phyloP scores from a whole-genome alignment of 345 rosid genomes.

The Fremontodendron californicum region DNA sequence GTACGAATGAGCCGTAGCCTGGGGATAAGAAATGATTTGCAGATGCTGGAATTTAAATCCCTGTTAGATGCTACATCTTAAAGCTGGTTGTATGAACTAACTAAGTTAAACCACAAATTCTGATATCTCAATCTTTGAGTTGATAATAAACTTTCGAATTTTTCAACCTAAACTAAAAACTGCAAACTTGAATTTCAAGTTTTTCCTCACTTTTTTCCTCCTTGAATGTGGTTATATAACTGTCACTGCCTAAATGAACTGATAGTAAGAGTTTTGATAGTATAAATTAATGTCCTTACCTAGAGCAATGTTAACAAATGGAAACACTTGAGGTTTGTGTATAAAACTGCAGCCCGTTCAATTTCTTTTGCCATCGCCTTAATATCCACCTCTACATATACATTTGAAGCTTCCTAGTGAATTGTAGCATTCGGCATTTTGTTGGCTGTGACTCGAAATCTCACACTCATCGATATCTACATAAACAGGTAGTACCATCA shows the following conservation, averaged over 20 bases:
- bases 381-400: background rate
- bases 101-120: no score
- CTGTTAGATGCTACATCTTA: no score
- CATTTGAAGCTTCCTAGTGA: constrained; percentile 5
- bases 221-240: background rate
- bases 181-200: no score
- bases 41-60: no score
- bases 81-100: no score
- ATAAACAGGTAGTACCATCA: background rate
- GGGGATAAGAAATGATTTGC: no score
- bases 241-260: background rate
- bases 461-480: constrained; percentile 9
- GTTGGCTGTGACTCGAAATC: background rate
- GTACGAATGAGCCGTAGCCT: no score
- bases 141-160: no score
- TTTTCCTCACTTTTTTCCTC: no score
- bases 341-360: background rate
- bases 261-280: background rate
- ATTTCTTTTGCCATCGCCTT: constrained; percentile 5
- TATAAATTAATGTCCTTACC: background rate
- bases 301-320: background rate
- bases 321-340: background rate
- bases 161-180: no score
- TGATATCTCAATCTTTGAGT: no score
- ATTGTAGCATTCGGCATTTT: constrained; percentile 1